Evolutionary conservation across 192 early-diverging fungal genomes (phyloP).

Genomic region (Coemansia sp.): DNA sequence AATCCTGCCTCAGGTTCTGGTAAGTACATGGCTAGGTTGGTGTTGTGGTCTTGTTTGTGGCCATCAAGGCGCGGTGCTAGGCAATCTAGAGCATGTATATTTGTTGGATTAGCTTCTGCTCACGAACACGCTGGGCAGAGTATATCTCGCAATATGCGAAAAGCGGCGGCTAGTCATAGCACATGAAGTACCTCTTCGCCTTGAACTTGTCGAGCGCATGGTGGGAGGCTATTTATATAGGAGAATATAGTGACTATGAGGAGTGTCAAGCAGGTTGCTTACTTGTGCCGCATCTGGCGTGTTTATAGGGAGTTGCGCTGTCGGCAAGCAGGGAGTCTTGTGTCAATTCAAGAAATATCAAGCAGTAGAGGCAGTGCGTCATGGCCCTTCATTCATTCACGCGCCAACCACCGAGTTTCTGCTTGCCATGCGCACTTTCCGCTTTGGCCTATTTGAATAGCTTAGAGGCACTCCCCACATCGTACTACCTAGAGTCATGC

Average conservation of each 20-base stretch:
- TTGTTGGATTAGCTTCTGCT: background rate
- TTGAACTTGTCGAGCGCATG: too few relatives aligned
- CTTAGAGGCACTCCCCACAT: background rate
- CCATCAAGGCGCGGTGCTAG: background rate
- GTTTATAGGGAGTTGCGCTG: too few relatives aligned
- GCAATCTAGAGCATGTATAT: background rate
- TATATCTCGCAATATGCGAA: too few relatives aligned
- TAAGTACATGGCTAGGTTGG: background rate
- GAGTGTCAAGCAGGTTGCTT: too few relatives aligned
- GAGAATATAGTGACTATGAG: too few relatives aligned
- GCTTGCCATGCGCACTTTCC: background rate
- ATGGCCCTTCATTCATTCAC: background rate
- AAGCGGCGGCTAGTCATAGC: too few relatives aligned
- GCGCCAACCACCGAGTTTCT: background rate
- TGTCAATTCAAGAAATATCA: background rate
- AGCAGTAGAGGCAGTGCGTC: background rate
- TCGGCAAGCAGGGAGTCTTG: background rate
- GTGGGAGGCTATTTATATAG: too few relatives aligned
- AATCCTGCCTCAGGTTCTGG: background rate
- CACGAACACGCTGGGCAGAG: too few relatives aligned
- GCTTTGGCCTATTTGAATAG: background rate
- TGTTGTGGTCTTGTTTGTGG: background rate
- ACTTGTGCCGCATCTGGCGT: too few relatives aligned
- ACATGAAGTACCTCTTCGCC: too few relatives aligned
- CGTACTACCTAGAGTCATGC: background rate